Base-by-base conservation (phyloP, 2,329 filamentous ascomycete genomes). In the Pyricularia sp. region DNA sequence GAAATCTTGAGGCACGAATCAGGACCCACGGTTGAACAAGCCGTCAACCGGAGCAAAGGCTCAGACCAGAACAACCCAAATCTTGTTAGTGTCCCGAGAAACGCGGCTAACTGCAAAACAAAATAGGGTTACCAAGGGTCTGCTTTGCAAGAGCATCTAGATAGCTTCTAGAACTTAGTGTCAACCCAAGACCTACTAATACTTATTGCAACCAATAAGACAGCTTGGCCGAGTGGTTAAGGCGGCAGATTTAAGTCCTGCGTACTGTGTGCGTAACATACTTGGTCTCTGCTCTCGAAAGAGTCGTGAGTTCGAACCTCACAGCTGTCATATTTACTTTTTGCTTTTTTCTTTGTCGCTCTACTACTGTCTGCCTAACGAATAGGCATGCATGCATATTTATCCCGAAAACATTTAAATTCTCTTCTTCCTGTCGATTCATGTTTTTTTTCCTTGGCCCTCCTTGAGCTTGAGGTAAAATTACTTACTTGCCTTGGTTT, bases 271-370 rank as follows among this genome's bases (percentile, higher is more conserved):
- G 58, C 10, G n/a, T 11, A 4, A 17, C 9, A 58, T 23, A 58
- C 65, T 67, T 67, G 42, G 42, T 67, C 65, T 67, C 65, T 67
- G 65, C 65, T 67, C 65, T 67, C 65, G 65, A 28, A 67, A 67
- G 65, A 67, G 65, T 67, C 65, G 65, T 67, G 65, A 67, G 65
- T 67, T 67, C 65, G 65, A 67, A 67, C 65, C 65, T 67, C 65
- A 67, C 65, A 67, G 65, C 65, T 67, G 65, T 67, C 65, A 67
- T 67, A 2, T 2, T 26, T 58, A 55, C 58, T 55, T 63, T 68
- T 25, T 59, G n/a, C 2, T 20, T 31, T 61, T 20, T 20, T 25
- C n/a, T 59, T 59, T 36, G 28, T 30, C 28, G 6, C 10, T 33
- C 10, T 10, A 10, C 5, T 1, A 30, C 28, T 30, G 2, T 30